Conservation (phyloP, 768 basidiomycete species). For the Dendrothele bispora region DNA sequence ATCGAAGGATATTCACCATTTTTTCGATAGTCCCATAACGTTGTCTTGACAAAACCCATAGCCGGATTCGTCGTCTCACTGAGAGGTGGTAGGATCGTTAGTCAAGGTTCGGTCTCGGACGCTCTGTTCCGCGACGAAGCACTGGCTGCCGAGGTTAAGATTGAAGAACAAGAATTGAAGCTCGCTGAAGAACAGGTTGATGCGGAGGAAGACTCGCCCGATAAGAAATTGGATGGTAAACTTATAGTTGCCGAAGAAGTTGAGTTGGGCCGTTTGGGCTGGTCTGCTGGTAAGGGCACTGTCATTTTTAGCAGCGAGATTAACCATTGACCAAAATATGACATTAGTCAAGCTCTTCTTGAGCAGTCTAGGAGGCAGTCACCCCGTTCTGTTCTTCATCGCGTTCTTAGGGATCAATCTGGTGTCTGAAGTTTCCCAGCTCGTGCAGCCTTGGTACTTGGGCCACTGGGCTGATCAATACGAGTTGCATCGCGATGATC, state of each 20-base stretch:
- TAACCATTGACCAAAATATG: slow-evolving; percentile 19
- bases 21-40: slow-evolving; percentile 41
- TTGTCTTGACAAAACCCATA: slow-evolving; percentile 51
- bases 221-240: slow-evolving; percentile 47
- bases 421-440: slow-evolving; percentile 20
- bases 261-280: slow-evolving; percentile 56
- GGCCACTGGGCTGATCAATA: slow-evolving; percentile 48
- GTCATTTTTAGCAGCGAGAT: background rate
- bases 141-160: slow-evolving; percentile 27
- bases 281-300: slow-evolving; percentile 37
- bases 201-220: slow-evolving; percentile 17
- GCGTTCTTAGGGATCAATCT: slow-evolving; percentile 23
- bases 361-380: slow-evolving; percentile 34
- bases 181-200: slow-evolving; percentile 26
- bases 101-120: slow-evolving; percentile 50
- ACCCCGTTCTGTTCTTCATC: slow-evolving; percentile 32
- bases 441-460: slow-evolving; percentile 41
- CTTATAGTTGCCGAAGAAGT: slow-evolving; percentile 69
- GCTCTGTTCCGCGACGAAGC: slow-evolving; percentile 41
- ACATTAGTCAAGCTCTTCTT: slow-evolving; percentile 37
- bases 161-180: slow-evolving; percentile 28
- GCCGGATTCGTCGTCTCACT: slow-evolving; percentile 60
- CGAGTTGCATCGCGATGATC: slow-evolving; percentile 24
- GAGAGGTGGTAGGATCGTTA: slow-evolving; percentile 52
- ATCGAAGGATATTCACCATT: too few species aligned